Evolutionary conservation across 2,329 filamentous ascomycete species (phyloP), one percentile per base, ranked within the genome.

Genomic region (Xylaria sp.): DNA sequence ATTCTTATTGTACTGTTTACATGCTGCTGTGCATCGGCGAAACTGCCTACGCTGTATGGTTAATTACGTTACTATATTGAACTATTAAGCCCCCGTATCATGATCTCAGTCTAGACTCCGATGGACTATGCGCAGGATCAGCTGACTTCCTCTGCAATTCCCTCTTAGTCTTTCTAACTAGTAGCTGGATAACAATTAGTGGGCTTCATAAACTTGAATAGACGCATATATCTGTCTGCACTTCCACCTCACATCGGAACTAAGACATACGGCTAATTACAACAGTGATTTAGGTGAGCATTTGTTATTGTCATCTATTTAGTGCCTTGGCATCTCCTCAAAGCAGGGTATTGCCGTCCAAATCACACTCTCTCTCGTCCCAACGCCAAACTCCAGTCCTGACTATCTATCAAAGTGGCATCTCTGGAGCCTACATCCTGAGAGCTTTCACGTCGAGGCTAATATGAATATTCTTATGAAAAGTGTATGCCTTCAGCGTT

Each of bases 401-500:
- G 8, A 12, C 2, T 18, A 20, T 18, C 6, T 13, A 18, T 28
- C 25, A 39, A 13, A 8, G 44, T n/a, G 37, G 8, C n/a, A 25
- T 32, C 10, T 10, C 44, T 18, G 18, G 25, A 18, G 8, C 39
- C 44, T 23, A 39, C 20, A 52, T 44, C 39, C 25, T 55, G 3
- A 28, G 25, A 62, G 12, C 20, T 28, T 41, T n/a, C 32, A 13
- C 28, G 28, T n/a, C 32, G 13, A 55, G 28, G 25, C 48, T 41
- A 28, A 39, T n/a, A 54, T 46, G 10, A 13, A 39, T 18, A 23
- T 39, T 9, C 46, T 84, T 80, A 94, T 71, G 89, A 92, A 80
- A 98, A 98, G 83, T 98, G 95, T 69, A 98, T 95, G 34, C 94
- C 94, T 79, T 97, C 93, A 73, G 93, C 89, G 79, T 98, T 97